Evolutionary conservation across 495 filamentous ascomycete genomes (phyloP).

Genomic region (Acidomyces sp.): DNA sequence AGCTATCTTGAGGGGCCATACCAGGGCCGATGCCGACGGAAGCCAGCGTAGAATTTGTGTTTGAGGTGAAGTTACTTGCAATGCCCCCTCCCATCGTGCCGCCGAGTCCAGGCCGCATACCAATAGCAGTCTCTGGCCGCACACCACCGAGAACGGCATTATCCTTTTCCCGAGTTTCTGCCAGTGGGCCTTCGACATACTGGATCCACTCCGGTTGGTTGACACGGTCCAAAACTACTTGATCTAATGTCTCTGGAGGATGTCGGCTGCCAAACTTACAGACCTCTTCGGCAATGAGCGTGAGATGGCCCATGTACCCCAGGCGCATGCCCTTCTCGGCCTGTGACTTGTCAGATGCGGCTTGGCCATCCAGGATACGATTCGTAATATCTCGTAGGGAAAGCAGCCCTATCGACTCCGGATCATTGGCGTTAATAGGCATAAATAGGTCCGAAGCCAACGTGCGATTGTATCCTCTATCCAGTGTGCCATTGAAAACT

Average conservation of each 20-base stretch:
- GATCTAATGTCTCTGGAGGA: slow-evolving; percentile 73
- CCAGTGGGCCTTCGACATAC: slow-evolving; percentile 87
- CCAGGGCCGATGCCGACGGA: slow-evolving; percentile 55
- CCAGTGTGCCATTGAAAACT: slow-evolving; percentile 98
- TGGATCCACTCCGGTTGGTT: slow-evolving; percentile 80
- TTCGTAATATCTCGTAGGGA: slow-evolving; percentile 80
- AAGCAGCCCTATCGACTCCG: slow-evolving; percentile 54
- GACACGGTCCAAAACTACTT: slow-evolving; percentile 74
- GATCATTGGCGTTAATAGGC: slow-evolving; percentile 1
- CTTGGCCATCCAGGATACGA: slow-evolving; percentile 81
- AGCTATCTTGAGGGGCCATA: slow-evolving; percentile 7
- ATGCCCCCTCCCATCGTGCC: slow-evolving; percentile 10
- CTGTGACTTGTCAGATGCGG: slow-evolving; percentile 72
- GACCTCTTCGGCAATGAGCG: slow-evolving; percentile 94
- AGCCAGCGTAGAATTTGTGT: slow-evolving; percentile 41
- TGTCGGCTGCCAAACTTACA: slow-evolving; percentile 96
- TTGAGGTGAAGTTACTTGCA: not conserved
- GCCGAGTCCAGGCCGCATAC: slow-evolving; percentile 50
- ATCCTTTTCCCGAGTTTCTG: slow-evolving; percentile 88
- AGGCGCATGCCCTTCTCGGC: slow-evolving; percentile 71
- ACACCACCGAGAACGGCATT: slow-evolving; percentile 98
- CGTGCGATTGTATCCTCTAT: slow-evolving; percentile 81
- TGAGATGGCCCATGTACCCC: slow-evolving; percentile 97
- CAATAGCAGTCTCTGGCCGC: slow-evolving; percentile 70
- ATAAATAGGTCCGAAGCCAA: slow-evolving; percentile 42